Evolutionary conservation across 176 grass and related monocot genomes (phyloP), one percentile per base, ranked within the genome.

Genomic region (Zoysia pacifica): DNA sequence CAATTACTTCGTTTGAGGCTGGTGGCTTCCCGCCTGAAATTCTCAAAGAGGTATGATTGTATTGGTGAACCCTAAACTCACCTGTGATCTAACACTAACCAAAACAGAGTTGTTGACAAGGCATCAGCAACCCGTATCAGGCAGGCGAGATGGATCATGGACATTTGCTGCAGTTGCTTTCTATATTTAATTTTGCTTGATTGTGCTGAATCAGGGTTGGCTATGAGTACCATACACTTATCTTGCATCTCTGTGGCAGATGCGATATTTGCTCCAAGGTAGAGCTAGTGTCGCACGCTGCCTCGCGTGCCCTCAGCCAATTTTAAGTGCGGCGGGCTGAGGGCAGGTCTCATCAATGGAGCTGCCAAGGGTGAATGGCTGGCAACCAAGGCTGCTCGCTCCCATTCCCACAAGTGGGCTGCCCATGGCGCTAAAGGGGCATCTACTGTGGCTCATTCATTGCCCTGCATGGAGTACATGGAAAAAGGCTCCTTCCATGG

Each of bases 211-310:
- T 73, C 86, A 89, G 74, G 70, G 83, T 78, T 76, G 55, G 45
- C 76, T 92, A 78, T 42, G 73, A 59, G 86, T 81, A 86, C 72
- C 77, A 69, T 70, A 74, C 90, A 71, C 86, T 85, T 76, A 85
- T 93, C 82, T 86, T 86, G 84, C 82, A 80, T 90, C 88, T 94
- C 79, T 95, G 90, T 93, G 87, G 88, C 90, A 99, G 96, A 88
- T 94, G 92, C 96, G 96, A 99, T 99, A 95, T 99, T 93, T 91
- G 96, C 96, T 99, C 96, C 84, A 11, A 71, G 92, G 79, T 84
- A 88, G 96, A 95, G 96, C 90, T 87, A 95, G 93, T 99, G 96
- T 99, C 92, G 92, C 87, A 99, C 81, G 63, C 84, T 95, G 90
- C 87, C 82, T 76, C 78, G n/a, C 49, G 56, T 79, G 10, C 86